Base-by-base conservation (phyloP, 208 protist species). In the Acanthamoeba sp. region DNA sequence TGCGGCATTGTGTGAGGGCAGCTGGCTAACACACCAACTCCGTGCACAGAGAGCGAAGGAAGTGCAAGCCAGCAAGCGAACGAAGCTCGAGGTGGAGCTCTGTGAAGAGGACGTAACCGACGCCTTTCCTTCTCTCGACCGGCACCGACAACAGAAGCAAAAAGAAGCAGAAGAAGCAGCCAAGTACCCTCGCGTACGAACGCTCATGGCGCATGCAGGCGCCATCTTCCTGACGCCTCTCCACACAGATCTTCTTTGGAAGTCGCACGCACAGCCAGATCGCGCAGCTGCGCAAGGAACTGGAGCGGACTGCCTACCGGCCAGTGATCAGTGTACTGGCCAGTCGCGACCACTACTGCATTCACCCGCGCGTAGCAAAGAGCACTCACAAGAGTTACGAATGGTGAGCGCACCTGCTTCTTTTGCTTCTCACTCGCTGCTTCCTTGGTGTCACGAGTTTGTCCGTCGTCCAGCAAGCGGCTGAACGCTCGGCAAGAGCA, bases 231-330 rank as follows among this genome's bases (percentile, higher is more conserved):
- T n/a, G 29, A 66, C 10, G 62, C 29, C 59, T 36, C 62, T 66
- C 16, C 29, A 10, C 18, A 50, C 69, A 42, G 16, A 97, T 99
- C 66, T 99, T 99, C 85, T 99, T 99, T 96, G 95, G 97, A 12
- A 99, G 98, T 1, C 97, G 99, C 76, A 99, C 99, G 20, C 99
- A 99, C 96, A 97, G 98, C n/a, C 99, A 99, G 97, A 96, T 99
- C 32, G 94, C 97, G 48, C 99, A 99, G 94, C 97, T 98, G 1
- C 96, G 99, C 20, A 94, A 96, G 1, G 99, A 99, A 96, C 95
- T 99, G 42, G 96, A 97, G 32, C 95, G 96, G 55, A 98, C 99
- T 6, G 66, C 82, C 5, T 99, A 99, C 62, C 48, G 55, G 16
- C 96, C 96, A 12, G 55, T n/a, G 7, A 97, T 93, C 42, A 93